These are phyloP conservation scores for Cyclotella baltica DNA, from an alignment of 108 stramenopile genomes.

Conservation along the genomic window DNA sequence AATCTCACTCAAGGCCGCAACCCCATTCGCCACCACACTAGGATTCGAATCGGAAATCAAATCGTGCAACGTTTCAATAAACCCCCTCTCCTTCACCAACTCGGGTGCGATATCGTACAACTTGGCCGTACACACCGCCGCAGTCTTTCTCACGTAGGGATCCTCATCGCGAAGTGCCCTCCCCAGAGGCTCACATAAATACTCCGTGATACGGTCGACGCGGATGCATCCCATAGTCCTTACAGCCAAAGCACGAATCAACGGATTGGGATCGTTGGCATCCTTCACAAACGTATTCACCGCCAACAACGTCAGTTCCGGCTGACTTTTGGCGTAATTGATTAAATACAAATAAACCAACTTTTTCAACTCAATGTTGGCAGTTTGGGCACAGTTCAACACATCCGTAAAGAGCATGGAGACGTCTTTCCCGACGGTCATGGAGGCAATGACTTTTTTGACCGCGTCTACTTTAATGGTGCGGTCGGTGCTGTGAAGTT, in stretches of 20 bases:
- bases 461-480: slow-evolving; percentile 97
- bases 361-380: slow-evolving; percentile 99
- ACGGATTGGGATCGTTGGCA: slow-evolving; percentile 96
- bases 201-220: slow-evolving; percentile 99
- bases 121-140: slow-evolving; percentile 99
- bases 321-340: slow-evolving; percentile 99
- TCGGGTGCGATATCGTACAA: slow-evolving; percentile 98
- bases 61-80: slow-evolving; percentile 95
- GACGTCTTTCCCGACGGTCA: slow-evolving; percentile 99
- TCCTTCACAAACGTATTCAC: slow-evolving; percentile 99
- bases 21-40: slow-evolving; percentile 98
- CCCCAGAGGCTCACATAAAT: slow-evolving; percentile 96
- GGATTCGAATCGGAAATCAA: slow-evolving; percentile 97
- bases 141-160: slow-evolving; percentile 98
- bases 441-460: slow-evolving; percentile 99
- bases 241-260: slow-evolving; percentile 98
- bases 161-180: slow-evolving; percentile 96
- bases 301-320: slow-evolving; percentile 97
- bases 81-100: slow-evolving; percentile 97
- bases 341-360: slow-evolving; percentile 99
- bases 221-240: slow-evolving; percentile 99
- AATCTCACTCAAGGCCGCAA: slow-evolving; percentile 98
- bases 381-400: slow-evolving; percentile 99
- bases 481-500: slow-evolving; percentile 94
- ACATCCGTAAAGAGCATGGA: slow-evolving; percentile 98